phyloP scores from a whole-genome alignment of 345 rosid species.

The Citropsis articulata region DNA sequence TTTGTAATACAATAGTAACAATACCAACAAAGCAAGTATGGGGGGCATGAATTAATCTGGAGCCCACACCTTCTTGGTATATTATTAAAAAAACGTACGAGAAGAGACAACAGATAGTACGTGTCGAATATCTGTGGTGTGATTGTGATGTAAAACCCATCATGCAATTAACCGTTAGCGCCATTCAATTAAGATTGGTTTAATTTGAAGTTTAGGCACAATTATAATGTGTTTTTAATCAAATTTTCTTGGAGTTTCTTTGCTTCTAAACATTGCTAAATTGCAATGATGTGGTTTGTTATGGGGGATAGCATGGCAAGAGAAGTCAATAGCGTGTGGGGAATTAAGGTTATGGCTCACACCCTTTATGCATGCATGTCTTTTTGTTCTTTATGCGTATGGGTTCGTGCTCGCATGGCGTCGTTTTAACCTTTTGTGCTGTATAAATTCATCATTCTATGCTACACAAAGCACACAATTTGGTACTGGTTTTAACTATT shows the following conservation, averaged over 20 bases:
- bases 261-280: not conserved
- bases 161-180: not conserved
- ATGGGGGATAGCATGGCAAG: not conserved
- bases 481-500: not conserved
- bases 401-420: not conserved
- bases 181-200: not conserved
- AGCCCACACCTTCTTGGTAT: not conserved
- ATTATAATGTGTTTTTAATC: not conserved
- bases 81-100: not conserved
- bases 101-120: not conserved
- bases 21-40: not conserved
- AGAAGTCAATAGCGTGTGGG: not conserved
- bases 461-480: not conserved
- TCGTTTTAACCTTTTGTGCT: no score
- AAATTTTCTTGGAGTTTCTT: not conserved
- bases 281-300: not conserved
- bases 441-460: not conserved
- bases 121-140: not conserved
- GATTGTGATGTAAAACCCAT: not conserved
- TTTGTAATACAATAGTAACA: not conserved
- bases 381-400: not conserved
- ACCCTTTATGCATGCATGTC: not conserved
- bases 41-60: not conserved
- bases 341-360: not conserved
- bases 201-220: not conserved